phyloP scores from a whole-genome alignment of 768 basidiomycete genomes.

The Leccinum truebloodii region DNA sequence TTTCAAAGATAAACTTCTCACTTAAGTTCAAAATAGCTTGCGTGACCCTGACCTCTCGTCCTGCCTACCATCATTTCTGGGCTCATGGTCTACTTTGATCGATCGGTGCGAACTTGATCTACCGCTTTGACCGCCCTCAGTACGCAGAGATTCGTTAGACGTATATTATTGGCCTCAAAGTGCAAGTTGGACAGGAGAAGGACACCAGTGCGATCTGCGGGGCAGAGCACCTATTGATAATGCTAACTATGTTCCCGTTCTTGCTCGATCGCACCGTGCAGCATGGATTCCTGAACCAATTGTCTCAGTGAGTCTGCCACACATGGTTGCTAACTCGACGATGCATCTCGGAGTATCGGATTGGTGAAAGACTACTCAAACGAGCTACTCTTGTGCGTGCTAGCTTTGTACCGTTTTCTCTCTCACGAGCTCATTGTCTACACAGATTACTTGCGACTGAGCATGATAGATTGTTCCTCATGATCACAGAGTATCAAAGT shows the following conservation, averaged over 20 bases:
- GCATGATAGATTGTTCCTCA: conserved; percentile 71
- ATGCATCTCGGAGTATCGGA: conserved; percentile 86
- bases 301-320: conserved; percentile 81
- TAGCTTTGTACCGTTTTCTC: not conserved
- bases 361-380: conserved; percentile 88
- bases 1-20: not conserved
- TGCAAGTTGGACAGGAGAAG: conserved; percentile 67
- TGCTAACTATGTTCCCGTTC: conserved; percentile 56
- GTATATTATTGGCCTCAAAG: conserved; percentile 73
- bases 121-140: conserved; percentile 93
- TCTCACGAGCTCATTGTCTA: not conserved
- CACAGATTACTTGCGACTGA: conserved; percentile 79
- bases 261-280: not conserved
- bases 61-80: conserved; percentile 84
- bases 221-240: conserved; percentile 91
- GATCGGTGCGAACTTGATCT: conserved; percentile 88
- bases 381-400: conserved; percentile 75
- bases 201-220: conserved; percentile 92
- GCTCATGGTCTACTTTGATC: conserved; percentile 90
- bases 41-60: conserved; percentile 64
- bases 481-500: conserved; percentile 75
- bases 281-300: conserved; percentile 11
- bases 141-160: conserved; percentile 76
- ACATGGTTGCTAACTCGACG: conserved; percentile 83
- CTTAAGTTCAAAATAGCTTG: conserved; percentile 41